phyloP scores from a whole-genome alignment of 257 asterid genomes.

The Cynanchum wilfordii region DNA sequence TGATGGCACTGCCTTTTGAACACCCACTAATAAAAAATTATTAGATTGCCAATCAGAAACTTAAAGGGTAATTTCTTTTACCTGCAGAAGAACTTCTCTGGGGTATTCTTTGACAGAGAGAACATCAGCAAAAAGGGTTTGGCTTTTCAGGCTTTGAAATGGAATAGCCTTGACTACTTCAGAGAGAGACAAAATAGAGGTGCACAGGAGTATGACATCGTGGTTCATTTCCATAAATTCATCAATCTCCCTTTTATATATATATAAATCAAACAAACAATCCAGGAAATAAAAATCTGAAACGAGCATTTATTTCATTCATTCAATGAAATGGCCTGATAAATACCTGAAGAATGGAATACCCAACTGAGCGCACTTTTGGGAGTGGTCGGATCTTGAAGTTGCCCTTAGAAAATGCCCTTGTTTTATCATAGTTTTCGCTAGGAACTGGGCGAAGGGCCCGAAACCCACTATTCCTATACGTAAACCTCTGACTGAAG shows the following conservation, averaged over 20 bases:
- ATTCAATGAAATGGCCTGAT: not conserved
- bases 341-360: constrained; percentile 59
- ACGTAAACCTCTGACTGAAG: constrained; percentile 33
- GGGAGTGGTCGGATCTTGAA: constrained; percentile 75
- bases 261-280: not conserved
- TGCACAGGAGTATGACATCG: constrained; percentile 60
- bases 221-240: constrained; percentile 58
- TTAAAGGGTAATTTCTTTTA: constrained; percentile 15
- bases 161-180: constrained; percentile 58
- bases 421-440: constrained; percentile 58
- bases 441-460: constrained; percentile 69
- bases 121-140: constrained; percentile 75
- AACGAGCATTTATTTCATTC: not conserved
- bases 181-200: constrained; percentile 68
- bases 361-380: constrained; percentile 50
- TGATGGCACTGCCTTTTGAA: constrained; percentile 55
- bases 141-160: constrained; percentile 37
- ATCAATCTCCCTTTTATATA: constrained; percentile 42
- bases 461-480: constrained; percentile 86
- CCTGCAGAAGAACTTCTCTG: constrained; percentile 59
- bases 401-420: constrained; percentile 60
- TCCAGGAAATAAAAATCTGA: not conserved
- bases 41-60: not conserved
- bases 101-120: constrained; percentile 85
- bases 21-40: not conserved